Base-by-base conservation (phyloP, 2,329 filamentous ascomycete genomes). In the Aureobasidium sp. region DNA sequence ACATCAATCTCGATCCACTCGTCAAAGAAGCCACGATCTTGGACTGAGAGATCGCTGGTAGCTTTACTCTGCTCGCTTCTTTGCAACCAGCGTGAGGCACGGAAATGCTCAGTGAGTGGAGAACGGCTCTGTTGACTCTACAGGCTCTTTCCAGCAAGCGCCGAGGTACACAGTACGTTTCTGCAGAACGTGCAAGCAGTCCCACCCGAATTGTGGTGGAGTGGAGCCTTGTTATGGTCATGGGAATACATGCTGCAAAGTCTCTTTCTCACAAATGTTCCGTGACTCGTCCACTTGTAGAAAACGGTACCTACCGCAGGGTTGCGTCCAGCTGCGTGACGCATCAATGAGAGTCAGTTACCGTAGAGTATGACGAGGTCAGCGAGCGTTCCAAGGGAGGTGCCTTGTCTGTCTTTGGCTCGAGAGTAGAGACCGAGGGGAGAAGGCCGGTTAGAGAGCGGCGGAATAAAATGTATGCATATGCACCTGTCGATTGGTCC, bases 401-500 rank as follows among this genome's bases (percentile, higher is more conserved):
- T 16, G 21, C 4, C 14, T 10, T 24, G 3, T 24, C 17, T 14
- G 4, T 19, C 6, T 34, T 19, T 16, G 17, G 11, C 25, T 10
- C 19, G 11, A 29, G 27, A 4, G 2, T n/a, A 14, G 30, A 10
- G 30, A n/a, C 6, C 3, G 41, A n/a, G 1, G 19, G 29, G 7
- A 16, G 29, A 16, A 30, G 14, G 12, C 21, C 22, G 44, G 21
- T 11, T 27, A 17, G 30, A 11, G 7, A 48, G 25, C 29, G n/a
- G 34, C 32, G 45, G 32, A 24, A 49, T 11, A 11, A 39, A 39
- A 49, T 30, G 34, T 24, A 19, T 49, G 34, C 34, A 49, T 38
- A 49, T 49, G 45, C 45, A 49, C 30, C 25, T 21, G 12, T 47
- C 21, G 4, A 49, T 49, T 49, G 45, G 45, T n/a, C 21, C 22